These are phyloP conservation scores for Apiospora marii DNA, from an alignment of 2,329 filamentous ascomycete species.

Conservation along the genomic window DNA sequence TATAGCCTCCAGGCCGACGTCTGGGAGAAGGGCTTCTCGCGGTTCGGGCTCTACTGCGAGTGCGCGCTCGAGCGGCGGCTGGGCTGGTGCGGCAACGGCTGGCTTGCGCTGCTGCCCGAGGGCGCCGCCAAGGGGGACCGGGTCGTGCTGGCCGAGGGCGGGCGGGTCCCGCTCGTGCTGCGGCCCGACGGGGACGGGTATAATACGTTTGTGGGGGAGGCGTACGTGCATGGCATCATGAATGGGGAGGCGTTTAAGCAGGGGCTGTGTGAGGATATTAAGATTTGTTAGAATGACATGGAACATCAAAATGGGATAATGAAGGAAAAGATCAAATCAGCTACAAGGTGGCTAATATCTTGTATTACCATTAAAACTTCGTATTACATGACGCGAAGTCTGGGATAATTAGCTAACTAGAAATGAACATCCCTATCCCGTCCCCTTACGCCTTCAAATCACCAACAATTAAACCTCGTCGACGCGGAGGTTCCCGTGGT, in stretches of 20 bases:
- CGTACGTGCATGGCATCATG: slow-evolving; percentile 27
- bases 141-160: slow-evolving; percentile 22
- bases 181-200: slow-evolving; percentile 17
- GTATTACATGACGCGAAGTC: too few relatives aligned
- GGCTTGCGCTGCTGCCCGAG: slow-evolving; percentile 23
- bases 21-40: neutral
- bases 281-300: neutral
- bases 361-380: too few relatives aligned
- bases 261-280: neutral
- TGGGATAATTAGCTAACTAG: too few relatives aligned
- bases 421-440: too few relatives aligned
- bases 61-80: slow-evolving; percentile 22
- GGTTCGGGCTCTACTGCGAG: slow-evolving; percentile 23
- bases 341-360: too few relatives aligned
- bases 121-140: slow-evolving; percentile 1
- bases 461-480: too few relatives aligned
- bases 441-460: too few relatives aligned
- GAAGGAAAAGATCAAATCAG: too few relatives aligned
- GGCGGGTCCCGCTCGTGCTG: slow-evolving; percentile 21
- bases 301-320: neutral
- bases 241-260: slow-evolving; percentile 21
- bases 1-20: neutral
- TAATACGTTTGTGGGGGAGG: slow-evolving; percentile 23
- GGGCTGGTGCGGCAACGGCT: slow-evolving; percentile 23
- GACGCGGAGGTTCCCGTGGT: too few relatives aligned